phyloP scores from a whole-genome alignment of 83 land plant genomes.

The Diphasiastrum complanatum region DNA sequence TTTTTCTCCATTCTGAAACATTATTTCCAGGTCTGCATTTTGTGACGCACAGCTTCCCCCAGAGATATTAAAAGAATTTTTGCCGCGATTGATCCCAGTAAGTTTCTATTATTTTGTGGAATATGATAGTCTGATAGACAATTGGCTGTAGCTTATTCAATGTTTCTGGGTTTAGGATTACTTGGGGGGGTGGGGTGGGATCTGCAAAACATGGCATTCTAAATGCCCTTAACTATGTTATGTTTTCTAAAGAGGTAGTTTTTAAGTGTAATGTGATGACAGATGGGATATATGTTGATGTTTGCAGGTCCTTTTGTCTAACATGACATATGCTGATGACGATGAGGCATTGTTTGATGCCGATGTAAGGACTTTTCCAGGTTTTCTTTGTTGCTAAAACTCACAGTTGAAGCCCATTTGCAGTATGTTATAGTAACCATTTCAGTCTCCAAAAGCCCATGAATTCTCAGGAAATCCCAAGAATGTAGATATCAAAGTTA shows the following conservation, averaged over 20 bases:
- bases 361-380: slow-evolving; percentile 56
- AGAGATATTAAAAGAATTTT: slow-evolving; percentile 54
- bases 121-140: too few relatives aligned
- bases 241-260: too few relatives aligned
- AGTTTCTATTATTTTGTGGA: too few relatives aligned
- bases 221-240: background rate
- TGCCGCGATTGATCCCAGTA: slow-evolving; percentile 82
- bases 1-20: background rate
- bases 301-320: slow-evolving; percentile 66
- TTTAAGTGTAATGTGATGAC: background rate
- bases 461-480: too few relatives aligned
- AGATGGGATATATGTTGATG: slow-evolving; percentile 9
- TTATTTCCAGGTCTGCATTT: slow-evolving; percentile 67
- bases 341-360: slow-evolving; percentile 92
- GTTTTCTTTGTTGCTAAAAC: background rate
- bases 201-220: background rate
- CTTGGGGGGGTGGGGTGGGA: background rate
- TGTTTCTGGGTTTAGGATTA: too few relatives aligned
- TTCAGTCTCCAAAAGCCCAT: too few relatives aligned
- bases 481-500: too few relatives aligned
- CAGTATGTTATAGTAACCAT: too few relatives aligned
- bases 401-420: too few relatives aligned
- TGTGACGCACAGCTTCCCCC: slow-evolving; percentile 77
- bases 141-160: too few relatives aligned
- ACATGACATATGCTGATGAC: slow-evolving; percentile 98